phyloP scores from a whole-genome alignment of 2,329 filamentous ascomycete genomes.

The Neoscytalidium dimidiatum region DNA sequence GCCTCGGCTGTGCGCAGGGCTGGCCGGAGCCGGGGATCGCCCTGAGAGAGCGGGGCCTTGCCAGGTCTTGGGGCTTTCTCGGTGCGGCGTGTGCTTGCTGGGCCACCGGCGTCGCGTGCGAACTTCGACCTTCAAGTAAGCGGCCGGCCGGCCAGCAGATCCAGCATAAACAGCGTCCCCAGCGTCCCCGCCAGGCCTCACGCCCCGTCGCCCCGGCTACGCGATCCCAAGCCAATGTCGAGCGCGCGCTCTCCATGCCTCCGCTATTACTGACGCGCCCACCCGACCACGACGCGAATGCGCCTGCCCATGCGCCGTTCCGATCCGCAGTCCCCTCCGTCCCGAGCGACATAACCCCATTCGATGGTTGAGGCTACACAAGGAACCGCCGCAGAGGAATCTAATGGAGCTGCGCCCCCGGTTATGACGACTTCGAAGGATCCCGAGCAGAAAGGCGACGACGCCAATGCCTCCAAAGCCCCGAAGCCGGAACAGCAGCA shows the following conservation, averaged over 20 bases:
- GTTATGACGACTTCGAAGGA: conserved; percentile 35
- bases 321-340: conserved; percentile 26
- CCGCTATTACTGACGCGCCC: conserved; percentile 17
- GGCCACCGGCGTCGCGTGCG: conserved; percentile 9
- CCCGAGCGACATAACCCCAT: conserved; percentile 24
- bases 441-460: conserved; percentile 31
- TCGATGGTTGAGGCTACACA: conserved; percentile 42
- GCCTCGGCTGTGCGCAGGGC: conserved; percentile 16
- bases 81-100: not conserved
- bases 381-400: conserved; percentile 26
- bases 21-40: conserved; percentile 10
- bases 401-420: conserved; percentile 38
- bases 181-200: not conserved
- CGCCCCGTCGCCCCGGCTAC: not conserved
- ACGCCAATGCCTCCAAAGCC: conserved; percentile 27
- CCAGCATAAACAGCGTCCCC: not conserved
- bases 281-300: conserved; percentile 19
- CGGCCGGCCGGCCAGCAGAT: conserved; percentile 1
- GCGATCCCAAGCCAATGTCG: not conserved
- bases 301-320: conserved; percentile 19
- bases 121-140: conserved; percentile 13
- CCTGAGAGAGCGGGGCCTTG: conserved; percentile 7
- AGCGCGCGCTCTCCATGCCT: conserved; percentile 16
- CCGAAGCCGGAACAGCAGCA: conserved; percentile 24
- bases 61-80: not conserved